These are phyloP conservation scores for Leishmania gerbilli DNA, from an alignment of 208 protist species.

Conservation along the genomic window DNA sequence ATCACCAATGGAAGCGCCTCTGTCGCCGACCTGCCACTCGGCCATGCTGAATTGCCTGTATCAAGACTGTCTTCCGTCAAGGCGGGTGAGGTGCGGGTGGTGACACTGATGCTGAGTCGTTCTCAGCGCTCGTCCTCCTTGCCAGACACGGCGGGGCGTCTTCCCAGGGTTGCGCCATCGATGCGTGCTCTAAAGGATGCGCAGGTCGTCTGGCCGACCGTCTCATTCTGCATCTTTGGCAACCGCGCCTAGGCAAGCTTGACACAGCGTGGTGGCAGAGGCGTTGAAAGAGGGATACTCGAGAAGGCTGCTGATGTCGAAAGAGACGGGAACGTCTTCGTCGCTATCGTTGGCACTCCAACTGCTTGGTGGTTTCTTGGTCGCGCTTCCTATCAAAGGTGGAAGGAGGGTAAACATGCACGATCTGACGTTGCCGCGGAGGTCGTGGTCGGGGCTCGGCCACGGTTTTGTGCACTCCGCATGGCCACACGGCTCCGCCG, in stretches of 20 bases:
- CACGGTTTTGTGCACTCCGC: not conserved
- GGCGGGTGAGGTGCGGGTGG: constrained; percentile 21
- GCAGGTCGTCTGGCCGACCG: constrained; percentile 7
- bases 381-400: not conserved
- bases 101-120: constrained; percentile 13
- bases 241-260: constrained; percentile 13
- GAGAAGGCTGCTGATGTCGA: not conserved
- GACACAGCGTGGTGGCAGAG: not conserved
- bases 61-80: constrained; percentile 4
- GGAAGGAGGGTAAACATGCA: not conserved
- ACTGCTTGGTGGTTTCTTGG: not conserved
- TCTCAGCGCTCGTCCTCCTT: not conserved
- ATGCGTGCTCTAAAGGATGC: not conserved
- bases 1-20: not conserved
- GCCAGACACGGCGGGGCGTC: not conserved
- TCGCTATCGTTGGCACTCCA: not conserved
- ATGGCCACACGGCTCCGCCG: not conserved
- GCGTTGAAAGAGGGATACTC: not conserved
- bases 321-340: not conserved
- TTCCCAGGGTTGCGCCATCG: not conserved
- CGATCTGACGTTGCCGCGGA: not conserved
- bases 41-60: constrained; percentile 17
- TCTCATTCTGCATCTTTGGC: constrained; percentile 57
- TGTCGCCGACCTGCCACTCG: not conserved
- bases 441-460: not conserved